A percentile compares a stretch with the other conserved stretches of the same genome.
phyloP scores from a whole-genome alignment of 78 protist genomes.

The Bigelowiella natans region DNA sequence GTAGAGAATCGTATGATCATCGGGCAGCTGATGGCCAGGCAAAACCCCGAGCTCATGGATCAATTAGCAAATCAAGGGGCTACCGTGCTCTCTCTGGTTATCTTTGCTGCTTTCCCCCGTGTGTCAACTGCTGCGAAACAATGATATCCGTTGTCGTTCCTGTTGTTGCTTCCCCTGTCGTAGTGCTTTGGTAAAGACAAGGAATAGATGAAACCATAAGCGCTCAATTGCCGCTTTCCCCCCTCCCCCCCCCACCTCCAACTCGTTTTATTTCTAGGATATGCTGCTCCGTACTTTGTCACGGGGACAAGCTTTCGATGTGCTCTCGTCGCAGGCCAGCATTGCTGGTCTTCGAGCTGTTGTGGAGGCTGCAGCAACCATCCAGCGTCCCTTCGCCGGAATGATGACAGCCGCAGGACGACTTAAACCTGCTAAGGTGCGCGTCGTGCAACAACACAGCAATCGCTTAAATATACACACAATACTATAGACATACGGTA shows the following conservation, averaged over 20 bases:
- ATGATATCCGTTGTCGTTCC: too few relatives aligned
- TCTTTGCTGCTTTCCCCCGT: too few relatives aligned
- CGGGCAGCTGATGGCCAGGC: background rate
- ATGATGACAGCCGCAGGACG: constrained; percentile 94
- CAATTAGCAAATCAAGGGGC: background rate
- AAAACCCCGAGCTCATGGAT: background rate
- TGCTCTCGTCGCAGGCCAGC: background rate
- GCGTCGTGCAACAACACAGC: background rate
- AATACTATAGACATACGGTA: background rate
- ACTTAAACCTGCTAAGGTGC: constrained; percentile 81
- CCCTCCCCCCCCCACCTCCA: too few relatives aligned
- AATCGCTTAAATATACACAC: background rate
- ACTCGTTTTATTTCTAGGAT: background rate
- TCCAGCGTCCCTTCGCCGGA: constrained; percentile 57
- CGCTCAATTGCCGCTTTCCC: too few relatives aligned
- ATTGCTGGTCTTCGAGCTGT: background rate
- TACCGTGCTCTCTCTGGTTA: background rate
- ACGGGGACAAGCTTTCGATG: constrained; percentile 60
- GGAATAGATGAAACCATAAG: too few relatives aligned
- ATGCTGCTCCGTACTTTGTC: background rate
- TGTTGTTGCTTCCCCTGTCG: too few relatives aligned
- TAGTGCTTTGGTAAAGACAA: too few relatives aligned
- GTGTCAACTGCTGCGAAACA: too few relatives aligned
- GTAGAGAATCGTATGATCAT: background rate
- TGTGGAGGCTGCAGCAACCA: background rate